Evolutionary conservation across 768 basidiomycete genomes (phyloP), one percentile per base, ranked within the genome.

Genomic region (Pleurotus tuber-regium): DNA sequence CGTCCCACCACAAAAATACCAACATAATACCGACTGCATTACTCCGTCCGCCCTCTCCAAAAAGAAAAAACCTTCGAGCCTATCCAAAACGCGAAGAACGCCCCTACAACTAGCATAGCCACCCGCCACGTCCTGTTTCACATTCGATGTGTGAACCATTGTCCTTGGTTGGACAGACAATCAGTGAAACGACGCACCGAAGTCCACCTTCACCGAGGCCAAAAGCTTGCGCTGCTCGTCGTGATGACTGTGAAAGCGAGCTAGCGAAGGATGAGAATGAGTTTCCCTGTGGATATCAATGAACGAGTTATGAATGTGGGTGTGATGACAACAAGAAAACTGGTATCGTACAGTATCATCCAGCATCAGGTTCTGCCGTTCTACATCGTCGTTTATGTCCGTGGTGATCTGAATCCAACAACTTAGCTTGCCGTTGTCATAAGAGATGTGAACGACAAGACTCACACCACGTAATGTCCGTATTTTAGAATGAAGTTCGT

Each of bases 401-500:
- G 82, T 87, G 10, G 91, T 93, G n/a, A 94, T 77, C 90, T 93
- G 51, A 14, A 26, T 40, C 14, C 23, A 49, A 26, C 10, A 7
- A 41, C 18, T 35, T 11, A 43, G 29, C 42, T 9, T 30, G 35
- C 50, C 28, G 30, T 48, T 14, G 19, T 26, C 25, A 14, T 2
- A 33, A 31, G 4, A 12, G 0, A 24, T 41, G 18, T 14, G 56
- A 25, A 30, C 46, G 11, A 16, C 41, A 14, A n/a, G n/a, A 46
- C 80, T 57, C 63, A 92, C 91, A n/a, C 87, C 86, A 54, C 90
- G 83, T 41, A 93, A 64, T 14, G 86, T 87, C 35, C 89, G 80
- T 42, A 92, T 80, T 65, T 94, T 94, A 16, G 88, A 82, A 66
- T 93, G 91, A 1, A 94, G 73, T 43, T 90, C 87, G 51, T 93